Evolutionary conservation across 129 eudicot species (phyloP), one percentile per base, ranked within the genome.

Genomic region (Calendula officinalis): DNA sequence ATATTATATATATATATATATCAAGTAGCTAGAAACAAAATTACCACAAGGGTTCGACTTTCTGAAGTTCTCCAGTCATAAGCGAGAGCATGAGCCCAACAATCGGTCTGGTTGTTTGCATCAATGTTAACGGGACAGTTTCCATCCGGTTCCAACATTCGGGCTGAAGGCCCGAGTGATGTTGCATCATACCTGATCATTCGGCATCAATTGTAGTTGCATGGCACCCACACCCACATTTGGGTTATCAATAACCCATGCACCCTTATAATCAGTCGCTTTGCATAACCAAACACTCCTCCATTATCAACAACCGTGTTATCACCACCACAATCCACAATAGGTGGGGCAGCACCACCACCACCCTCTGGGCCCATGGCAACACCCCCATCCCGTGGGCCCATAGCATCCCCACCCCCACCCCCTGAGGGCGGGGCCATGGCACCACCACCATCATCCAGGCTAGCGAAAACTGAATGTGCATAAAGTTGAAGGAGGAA

Each of bases 131-230:
- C 32, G 0, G 76, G 77, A 5, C 82, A 77, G 14, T 75, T 74
- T 0, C 70, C 80, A 0, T 53, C 60, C 1, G 86, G 87, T 14
- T 68, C 53, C 40, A 71, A 11, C 38, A 15, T 47, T 5, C 70
- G 33, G 8, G 71, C 79, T 0, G 95, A 90, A 48, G 74, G 60
- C 0, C 97, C 95, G 3, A 83, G 83, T 4, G 70, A 62, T 0
- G 84, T 76, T 0, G 95, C 73, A 60, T 90, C 97, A 34, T 62
- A 86, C 80, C 77, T 83, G 82, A 60, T 78, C 76, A 38, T 81
- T 79, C 1, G 95, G 91, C 95, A 90, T 78, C 56, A 90, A 42
- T 46, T 90, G 91, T 37, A 83, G 8, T 12, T 90, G 97, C 97
- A 90, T 90, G 34, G 95, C 91, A 0, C 84, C 51, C 0, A 90